Conservation (phyloP, 495 filamentous ascomycete species). For the Amniculicola lignicola region DNA sequence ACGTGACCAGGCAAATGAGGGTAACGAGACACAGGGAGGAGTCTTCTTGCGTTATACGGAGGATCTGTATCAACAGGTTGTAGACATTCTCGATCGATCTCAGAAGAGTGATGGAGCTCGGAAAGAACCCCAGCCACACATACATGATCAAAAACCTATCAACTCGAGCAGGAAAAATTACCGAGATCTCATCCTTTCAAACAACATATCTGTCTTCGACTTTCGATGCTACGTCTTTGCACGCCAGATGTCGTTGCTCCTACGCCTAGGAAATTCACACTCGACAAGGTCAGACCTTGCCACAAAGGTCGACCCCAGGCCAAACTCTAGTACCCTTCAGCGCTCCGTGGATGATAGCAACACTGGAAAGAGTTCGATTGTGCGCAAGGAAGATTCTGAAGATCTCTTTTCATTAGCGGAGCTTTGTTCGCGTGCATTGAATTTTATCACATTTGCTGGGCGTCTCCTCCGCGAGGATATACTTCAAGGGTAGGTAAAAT, state of each 20-base stretch:
- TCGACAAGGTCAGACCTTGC: conserved; percentile 30
- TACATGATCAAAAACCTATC: conserved; percentile 66
- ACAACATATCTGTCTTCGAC: conserved; percentile 95
- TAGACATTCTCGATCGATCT: conserved; percentile 22
- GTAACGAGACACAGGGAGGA: conserved; percentile 58
- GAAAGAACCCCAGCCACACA: conserved; percentile 58
- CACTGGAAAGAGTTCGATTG: conserved; percentile 13
- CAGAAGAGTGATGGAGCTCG: conserved; percentile 41
- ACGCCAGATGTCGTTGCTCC: conserved; percentile 76
- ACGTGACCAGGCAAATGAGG: conserved; percentile 63
- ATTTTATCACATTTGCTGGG: conserved; percentile 75
- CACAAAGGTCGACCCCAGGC: conserved; percentile 22
- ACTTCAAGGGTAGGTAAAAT: conserved; percentile 38
- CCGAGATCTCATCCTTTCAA: conserved; percentile 88
- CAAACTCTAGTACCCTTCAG: conserved; percentile 14
- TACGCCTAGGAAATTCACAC: conserved; percentile 71
- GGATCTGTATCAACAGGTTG: conserved; percentile 59
- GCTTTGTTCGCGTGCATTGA: conserved; percentile 70
- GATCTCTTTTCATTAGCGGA: conserved; percentile 74
- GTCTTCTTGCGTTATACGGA: conserved; percentile 67
- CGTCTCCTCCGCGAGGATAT: conserved; percentile 77
- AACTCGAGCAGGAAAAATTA: conserved; percentile 75
- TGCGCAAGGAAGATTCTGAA: conserved; percentile 56
- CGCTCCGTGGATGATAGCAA: conserved; percentile 25
- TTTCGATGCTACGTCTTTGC: conserved; percentile 94